Base-by-base conservation (phyloP, 139 green algal genomes). In the Picochlorum sp. region DNA sequence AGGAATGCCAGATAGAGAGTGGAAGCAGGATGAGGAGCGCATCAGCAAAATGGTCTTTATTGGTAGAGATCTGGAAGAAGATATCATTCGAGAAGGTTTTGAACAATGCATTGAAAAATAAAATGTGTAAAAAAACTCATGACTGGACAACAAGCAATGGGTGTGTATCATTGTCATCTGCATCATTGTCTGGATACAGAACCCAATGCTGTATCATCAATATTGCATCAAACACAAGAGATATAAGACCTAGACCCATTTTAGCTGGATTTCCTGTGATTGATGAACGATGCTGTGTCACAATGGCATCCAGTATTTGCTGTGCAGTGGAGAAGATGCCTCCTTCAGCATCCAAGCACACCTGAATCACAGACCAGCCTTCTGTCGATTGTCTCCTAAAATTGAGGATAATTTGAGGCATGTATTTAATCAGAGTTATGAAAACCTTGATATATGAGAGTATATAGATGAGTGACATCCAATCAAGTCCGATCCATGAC, bases 1-100 rank as follows among this genome's bases (percentile, higher is more conserved):
- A 71, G 90, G 91, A 26, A 72, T 76, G 6, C 85, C 89, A 1
- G 92, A 93, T 47, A 71, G 84, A 32, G 61, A 65, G 24, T 98
- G 92, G 92, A 57, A 49, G 21, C 65, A 81, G 5, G 82, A 69
- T 7, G 88, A 93, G 78, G 62, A 73, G 56, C 79, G 84, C n/a
- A 51, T 71, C n/a, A 84, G 65, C 72, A 70, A 68, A 57, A 90
- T 95, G 81, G 88, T 95, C 18, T 94, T 95, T 74, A 95, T 95
- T 47, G 88, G 84, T 3, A 58, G 74, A 16, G 81, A 93, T 28
- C 69, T 93, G n/a, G 69, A 85, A 23, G 37, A 28, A 34, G 71
- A 69, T 1, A 6, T 75, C 13, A 68, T 85, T 20, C 20, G 59
- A 28, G 83, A 87, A 61, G 86, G 81, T 32, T 87, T 92, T 38